Evolutionary conservation across 805 yeast genomes (phyloP), one percentile per base, ranked within the genome.

Genomic region (Nakazawaea molendinolei): DNA sequence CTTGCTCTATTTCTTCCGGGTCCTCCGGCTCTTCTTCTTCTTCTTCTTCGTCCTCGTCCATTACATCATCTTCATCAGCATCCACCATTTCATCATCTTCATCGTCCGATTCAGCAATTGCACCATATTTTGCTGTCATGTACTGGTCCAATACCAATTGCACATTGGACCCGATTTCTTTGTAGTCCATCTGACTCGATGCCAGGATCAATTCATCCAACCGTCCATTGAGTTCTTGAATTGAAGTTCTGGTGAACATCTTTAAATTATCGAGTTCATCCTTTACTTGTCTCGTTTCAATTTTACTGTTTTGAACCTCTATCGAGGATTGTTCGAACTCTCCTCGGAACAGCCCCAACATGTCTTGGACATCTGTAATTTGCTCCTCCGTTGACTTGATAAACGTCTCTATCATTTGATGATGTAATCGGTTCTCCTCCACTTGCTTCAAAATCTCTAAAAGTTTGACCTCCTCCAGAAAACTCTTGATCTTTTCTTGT

Each of bases 111-210:
- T 10, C 9, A 20, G 16, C 5, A 5, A 6, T 25, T 5, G 12
- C 5, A 5, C 34, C 34, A 31, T 31, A 31, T 23, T 36, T 36
- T 13, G 39, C 17, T 10, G 14, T 25, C 15, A 36, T 25, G 23
- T 31, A 36, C 16, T 36, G 34, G 13, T 36, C 39, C 18, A 36
- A 23, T 23, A 36, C 39, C 23, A 36, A 30, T 26, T 36, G 39
- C 7, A 36, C 39, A 26, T 31, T 36, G 16, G 7, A 14, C 4
- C 20, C 34, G 5, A 31, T 31, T 15, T 26, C 31, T 6, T 18
- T 18, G n/a, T 22, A 18, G 18, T 28, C 28, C 8, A 18, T n/a
- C n/a, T 23, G 21, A 3, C 9, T 8, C 4, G 30, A 19, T 16
- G 13, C 5, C 9, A 6, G 15, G 3, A 29, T 19, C 21, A 35